Evolutionary conservation across 805 yeast species (phyloP), one percentile per base, ranked within the genome.

Genomic region (Pichia scutulata): DNA sequence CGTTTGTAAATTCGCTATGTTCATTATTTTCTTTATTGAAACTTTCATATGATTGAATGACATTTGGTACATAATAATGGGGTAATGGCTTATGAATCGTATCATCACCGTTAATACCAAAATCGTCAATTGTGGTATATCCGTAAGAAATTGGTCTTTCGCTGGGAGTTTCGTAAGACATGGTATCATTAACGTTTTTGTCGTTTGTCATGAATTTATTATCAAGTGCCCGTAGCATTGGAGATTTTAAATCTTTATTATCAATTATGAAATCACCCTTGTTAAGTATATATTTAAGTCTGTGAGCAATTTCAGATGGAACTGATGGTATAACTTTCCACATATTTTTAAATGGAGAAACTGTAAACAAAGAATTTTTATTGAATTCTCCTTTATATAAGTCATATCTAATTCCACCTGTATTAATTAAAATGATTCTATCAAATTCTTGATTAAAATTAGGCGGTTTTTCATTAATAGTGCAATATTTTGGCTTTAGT

Each of bases 321-420:
- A 90, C 64, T 7, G 74, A 70, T 1, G 74, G 70, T 14, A 90
- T 64, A 46, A 75, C 79, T 30, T 73, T 77, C 97, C 97, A 92
- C 40, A 75, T 75, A 60, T 89, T 89, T 48, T 78, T 73, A 67
- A 89, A 90, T 0, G 98, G 97, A 0, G 95, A 82, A 0, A 92
- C 86, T 42, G 85, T 86, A 61, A 74, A 92, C 57, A 85, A 85
- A 0, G 92, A 74, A 64, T 89, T 95, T 42, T 70, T 69, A 0
- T 96, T 89, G 63, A 84, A 90, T 1, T 84, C 82, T 0, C 97
- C 98, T 61, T 82, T 78, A 68, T 84, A 85, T 43, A 90, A 67
- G 65, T 90, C 97, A 61, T 87, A 92, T 48, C 97, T 76, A 3
- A 90, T 77, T 5, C 96, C 84, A 1, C 97, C 97, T 0, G 96